phyloP scores from a whole-genome alignment of 495 filamentous ascomycete genomes.

The Podospora anserina region DNA sequence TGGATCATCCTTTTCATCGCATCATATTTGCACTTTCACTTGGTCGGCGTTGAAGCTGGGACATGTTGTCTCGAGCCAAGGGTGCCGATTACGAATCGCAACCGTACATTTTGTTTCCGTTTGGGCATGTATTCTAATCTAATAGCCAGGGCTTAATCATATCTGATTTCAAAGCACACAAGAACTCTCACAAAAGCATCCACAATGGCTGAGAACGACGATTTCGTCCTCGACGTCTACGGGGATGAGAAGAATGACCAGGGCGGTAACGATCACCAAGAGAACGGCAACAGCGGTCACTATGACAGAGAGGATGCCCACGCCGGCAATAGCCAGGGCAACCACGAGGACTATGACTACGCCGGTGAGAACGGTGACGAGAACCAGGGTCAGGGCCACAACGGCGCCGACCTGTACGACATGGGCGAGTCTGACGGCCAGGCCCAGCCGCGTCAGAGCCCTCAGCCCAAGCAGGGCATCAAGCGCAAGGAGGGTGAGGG shows the following conservation, averaged over 20 bases:
- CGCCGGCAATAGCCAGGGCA: slow-evolving; percentile 26
- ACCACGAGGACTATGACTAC: slow-evolving; percentile 37
- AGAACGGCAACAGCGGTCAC: slow-evolving; percentile 90
- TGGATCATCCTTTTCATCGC: background rate
- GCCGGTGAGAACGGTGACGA: slow-evolving; percentile 36
- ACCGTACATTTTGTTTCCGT: slow-evolving; percentile 7
- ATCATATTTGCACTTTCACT: background rate
- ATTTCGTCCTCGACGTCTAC: slow-evolving; percentile 99
- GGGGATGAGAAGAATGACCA: slow-evolving; percentile 65
- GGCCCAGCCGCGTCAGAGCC: slow-evolving; percentile 35
- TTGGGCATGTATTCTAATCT: slow-evolving; percentile 35
- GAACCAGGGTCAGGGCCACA: slow-evolving; percentile 30
- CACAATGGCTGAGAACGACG: slow-evolving; percentile 62
- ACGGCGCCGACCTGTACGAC: slow-evolving; percentile 38
- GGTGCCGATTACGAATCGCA: slow-evolving; percentile 6
- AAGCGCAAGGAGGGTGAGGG: slow-evolving; percentile 73
- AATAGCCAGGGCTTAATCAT: slow-evolving; percentile 24
- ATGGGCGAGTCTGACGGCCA: background rate
- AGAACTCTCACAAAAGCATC: background rate
- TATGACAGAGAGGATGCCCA: slow-evolving; percentile 65
- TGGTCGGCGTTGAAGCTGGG: slow-evolving; percentile 3
- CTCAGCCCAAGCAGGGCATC: slow-evolving; percentile 56
- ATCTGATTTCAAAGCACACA: slow-evolving; percentile 7
- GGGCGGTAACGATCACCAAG: slow-evolving; percentile 52
- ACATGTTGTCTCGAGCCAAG: slow-evolving; percentile 26